Conservation (phyloP, 176 grass and related monocot species). For the Tuctoria greenei region DNA sequence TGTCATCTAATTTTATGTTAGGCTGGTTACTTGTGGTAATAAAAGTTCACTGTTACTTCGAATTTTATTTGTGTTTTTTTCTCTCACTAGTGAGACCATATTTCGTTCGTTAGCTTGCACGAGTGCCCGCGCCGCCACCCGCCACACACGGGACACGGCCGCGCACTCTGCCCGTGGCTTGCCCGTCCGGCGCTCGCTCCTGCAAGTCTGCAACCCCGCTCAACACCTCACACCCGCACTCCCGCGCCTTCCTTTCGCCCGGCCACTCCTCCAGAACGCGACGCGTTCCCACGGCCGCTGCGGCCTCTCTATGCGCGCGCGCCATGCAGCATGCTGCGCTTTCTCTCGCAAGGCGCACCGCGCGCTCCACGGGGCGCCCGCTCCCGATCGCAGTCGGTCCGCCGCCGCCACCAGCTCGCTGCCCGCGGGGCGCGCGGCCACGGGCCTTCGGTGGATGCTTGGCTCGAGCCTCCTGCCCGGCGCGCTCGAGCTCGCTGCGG, state of each 20-base stretch:
- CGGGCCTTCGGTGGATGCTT: conserved; percentile 21
- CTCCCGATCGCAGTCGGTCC: conserved; percentile 29
- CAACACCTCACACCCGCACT: not conserved
- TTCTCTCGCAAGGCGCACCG: not conserved
- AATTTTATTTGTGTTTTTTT: too few relatives aligned
- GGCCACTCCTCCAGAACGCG: too few relatives aligned
- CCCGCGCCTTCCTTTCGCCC: not conserved
- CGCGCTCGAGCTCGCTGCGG: conserved; percentile 16
- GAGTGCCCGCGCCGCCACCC: too few relatives aligned
- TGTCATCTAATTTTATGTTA: too few relatives aligned
- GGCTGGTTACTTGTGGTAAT: too few relatives aligned
- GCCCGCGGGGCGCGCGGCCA: conserved; percentile 31
- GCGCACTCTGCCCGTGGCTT: too few relatives aligned
- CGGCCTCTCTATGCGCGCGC: not conserved
- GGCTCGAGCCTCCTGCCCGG: conserved; percentile 22
- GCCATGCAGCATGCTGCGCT: not conserved
- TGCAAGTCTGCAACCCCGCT: not conserved
- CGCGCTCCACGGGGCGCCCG: conserved; percentile 44
- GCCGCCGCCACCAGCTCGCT: conserved; percentile 32
- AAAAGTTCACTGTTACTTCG: too few relatives aligned
- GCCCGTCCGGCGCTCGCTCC: not conserved
- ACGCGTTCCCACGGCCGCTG: not conserved
- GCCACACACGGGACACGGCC: too few relatives aligned
- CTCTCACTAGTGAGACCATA: too few relatives aligned
- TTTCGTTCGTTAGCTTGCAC: too few relatives aligned